Evolutionary conservation across 2,329 filamentous ascomycete species (phyloP), one percentile per base, ranked within the genome.

Genomic region (Amylocarpus encephaloides): DNA sequence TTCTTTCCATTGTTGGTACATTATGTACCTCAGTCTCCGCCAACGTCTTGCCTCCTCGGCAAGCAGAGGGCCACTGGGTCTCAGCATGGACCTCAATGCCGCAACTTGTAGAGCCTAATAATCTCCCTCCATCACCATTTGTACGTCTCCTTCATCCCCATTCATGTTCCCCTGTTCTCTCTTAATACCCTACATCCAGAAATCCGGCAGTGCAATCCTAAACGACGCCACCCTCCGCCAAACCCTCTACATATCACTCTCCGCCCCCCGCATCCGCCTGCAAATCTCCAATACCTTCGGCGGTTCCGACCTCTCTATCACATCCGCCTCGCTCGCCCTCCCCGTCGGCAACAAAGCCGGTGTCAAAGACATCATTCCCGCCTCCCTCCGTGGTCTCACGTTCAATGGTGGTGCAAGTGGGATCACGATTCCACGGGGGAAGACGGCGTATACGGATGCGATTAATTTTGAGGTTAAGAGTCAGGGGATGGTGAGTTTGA

Each of bases 361-460:
- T 5, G 40, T 38, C 5, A 19, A 38, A 6, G 15, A 19, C 19
- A 33, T 48, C 26, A 16, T 32, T 9, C 12, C 33, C 11, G 22
- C 34, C 18, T 44, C 40, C 12, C 18, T 48, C 13, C 6, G n/a
- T 4, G 43, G 35, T n/a, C 7, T 50, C 3, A 50, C 48, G 10
- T 50, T 50, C 42, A 34, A 33, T 19, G 43, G 43, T 11, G 43
- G 43, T 11, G 10, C 30, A 9, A 5, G 36, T 22, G 18, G 15
- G 9, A 26, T 50, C 49, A 74, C 71, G 2, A 71, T 81, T 18
- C 76, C 82, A 0, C 71, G 72, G 7, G 80, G 80, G 4, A 73
- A 76, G 2, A 69, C 82, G 9, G 75, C 70, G 0, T 78, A 84
- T 51, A 80, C 80, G 0, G 82, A 86, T 60, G 76, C 80, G 0